Conservation (phyloP, 176 grass and related monocot species). For the Tillandsia fasciculata region DNA sequence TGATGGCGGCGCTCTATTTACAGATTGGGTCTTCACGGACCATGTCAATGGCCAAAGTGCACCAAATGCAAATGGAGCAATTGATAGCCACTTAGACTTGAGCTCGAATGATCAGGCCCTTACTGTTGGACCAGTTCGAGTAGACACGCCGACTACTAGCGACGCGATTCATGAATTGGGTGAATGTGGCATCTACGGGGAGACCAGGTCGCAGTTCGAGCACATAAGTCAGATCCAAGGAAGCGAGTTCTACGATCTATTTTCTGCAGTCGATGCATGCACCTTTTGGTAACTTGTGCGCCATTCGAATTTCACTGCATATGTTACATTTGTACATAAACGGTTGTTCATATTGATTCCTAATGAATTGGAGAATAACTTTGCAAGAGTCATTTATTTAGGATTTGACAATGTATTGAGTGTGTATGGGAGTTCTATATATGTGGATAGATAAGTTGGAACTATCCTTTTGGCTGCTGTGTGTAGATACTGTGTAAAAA, state of each 20-base stretch:
- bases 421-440: accelerated
- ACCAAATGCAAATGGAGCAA: not conserved
- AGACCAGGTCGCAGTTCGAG: constrained; percentile 39
- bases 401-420: too few relatives aligned
- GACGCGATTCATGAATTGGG: constrained; percentile 34
- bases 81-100: constrained; percentile 11
- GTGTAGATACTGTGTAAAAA: too few relatives aligned
- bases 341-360: constrained; percentile 5
- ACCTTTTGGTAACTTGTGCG: constrained; percentile 24
- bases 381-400: too few relatives aligned
- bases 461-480: too few relatives aligned
- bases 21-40: constrained; percentile 77
- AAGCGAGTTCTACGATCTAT: constrained; percentile 46
- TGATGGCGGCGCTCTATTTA: constrained; percentile 40
- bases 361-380: not conserved
- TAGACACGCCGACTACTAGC: constrained; percentile 16
- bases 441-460: too few relatives aligned
- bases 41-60: constrained; percentile 26
- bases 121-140: constrained; percentile 20
- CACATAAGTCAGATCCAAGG: constrained; percentile 35
- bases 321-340: not conserved
- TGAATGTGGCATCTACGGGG: constrained; percentile 44
- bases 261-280: constrained; percentile 38
- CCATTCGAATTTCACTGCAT: constrained; percentile 1
- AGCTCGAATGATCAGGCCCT: constrained; percentile 9